Evolutionary conservation across 2,329 filamentous ascomycete genomes (phyloP).

Genomic region (Thielaviopsis musarum): DNA sequence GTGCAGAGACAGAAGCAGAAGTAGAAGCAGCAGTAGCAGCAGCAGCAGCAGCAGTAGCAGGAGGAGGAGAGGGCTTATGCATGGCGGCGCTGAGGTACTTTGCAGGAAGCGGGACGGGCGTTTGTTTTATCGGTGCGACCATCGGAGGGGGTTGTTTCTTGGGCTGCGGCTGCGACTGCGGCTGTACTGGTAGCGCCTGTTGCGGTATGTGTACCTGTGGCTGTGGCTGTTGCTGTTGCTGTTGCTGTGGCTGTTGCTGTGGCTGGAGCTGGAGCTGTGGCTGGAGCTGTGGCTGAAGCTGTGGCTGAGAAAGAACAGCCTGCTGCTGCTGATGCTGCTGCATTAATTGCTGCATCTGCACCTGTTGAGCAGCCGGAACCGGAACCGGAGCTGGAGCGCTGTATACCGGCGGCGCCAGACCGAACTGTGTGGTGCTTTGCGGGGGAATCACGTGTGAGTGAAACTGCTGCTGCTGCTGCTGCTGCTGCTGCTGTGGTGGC

Average conservation of each 20-base stretch:
- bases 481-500: background rate
- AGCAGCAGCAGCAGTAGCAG: background rate
- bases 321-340: background rate
- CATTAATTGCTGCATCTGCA: background rate
- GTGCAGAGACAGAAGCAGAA: background rate
- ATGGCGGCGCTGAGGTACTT: conserved; percentile 19
- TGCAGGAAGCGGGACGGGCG: conserved; percentile 27
- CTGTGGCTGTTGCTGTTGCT: background rate
- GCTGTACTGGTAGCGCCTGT: background rate
- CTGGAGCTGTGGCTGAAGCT: background rate
- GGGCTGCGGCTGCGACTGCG: background rate
- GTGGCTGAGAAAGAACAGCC: background rate
- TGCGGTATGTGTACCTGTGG: background rate
- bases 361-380: background rate
- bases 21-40: conserved; percentile 5
- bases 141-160: background rate
- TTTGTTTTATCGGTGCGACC: conserved; percentile 23
- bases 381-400: background rate
- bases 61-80: too few species aligned
- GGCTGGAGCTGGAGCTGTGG: background rate
- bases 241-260: background rate
- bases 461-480: background rate
- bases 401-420: background rate
- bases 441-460: background rate
- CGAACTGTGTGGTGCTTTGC: background rate